Evolutionary conservation across 176 grass and related monocot species (phyloP).

Genomic region (Coix lacrymajobi): DNA sequence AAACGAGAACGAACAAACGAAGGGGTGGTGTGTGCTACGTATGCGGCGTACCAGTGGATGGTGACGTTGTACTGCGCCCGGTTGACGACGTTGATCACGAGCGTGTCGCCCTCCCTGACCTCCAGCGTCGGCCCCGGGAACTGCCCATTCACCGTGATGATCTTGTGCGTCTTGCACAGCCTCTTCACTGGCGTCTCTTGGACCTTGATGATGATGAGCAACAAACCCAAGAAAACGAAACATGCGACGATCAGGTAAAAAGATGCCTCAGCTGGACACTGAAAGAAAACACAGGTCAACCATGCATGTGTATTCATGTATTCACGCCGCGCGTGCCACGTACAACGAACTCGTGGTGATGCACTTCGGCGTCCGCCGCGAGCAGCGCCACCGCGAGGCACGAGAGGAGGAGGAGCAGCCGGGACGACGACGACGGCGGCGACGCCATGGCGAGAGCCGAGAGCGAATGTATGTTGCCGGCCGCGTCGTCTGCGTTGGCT

Average conservation of each 20-base stretch:
- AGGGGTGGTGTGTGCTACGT: not conserved
- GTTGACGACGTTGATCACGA: slow-evolving; percentile 62
- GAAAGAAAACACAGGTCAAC: not conserved
- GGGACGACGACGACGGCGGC: not conserved
- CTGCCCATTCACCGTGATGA: slow-evolving; percentile 84
- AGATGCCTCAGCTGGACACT: not conserved
- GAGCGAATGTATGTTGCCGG: not conserved
- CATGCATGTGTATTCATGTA: not conserved
- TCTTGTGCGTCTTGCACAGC: slow-evolving; percentile 73
- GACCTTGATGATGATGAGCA: slow-evolving; percentile 26
- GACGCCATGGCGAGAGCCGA: slow-evolving; percentile 29
- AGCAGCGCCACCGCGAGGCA: not conserved
- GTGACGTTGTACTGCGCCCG: slow-evolving; percentile 61
- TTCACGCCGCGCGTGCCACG: not conserved
- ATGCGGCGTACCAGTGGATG: slow-evolving; percentile 56
- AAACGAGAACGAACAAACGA: not conserved
- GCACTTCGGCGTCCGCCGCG: slow-evolving; percentile 44
- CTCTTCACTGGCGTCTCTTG: slow-evolving; percentile 87
- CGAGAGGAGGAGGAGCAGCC: slow-evolving; percentile 12
- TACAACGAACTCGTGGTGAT: slow-evolving; percentile 78
- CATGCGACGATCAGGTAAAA: not conserved
- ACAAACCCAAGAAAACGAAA: not conserved
- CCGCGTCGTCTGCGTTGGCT: not conserved
- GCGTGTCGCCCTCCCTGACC: slow-evolving; percentile 78
- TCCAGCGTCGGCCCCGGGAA: slow-evolving; percentile 76